Base-by-base conservation (phyloP, 768 basidiomycete species). In the Scleroderma bovista region DNA sequence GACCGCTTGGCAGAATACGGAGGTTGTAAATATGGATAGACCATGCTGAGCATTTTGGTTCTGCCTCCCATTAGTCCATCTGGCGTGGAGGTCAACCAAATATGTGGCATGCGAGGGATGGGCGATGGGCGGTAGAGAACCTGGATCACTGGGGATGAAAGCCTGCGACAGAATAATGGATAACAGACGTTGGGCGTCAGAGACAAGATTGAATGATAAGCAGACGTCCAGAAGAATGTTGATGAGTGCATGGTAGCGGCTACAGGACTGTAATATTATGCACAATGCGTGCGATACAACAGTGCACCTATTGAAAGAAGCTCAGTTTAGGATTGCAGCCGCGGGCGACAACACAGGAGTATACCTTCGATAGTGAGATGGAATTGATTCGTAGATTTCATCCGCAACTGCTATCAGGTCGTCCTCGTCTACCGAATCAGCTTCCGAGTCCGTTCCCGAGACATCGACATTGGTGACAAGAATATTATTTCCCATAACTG, bases 281-380 rank as follows among this genome's bases (percentile, higher is more conserved):
- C 68, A 70, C 7, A 83, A 60, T 9, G 80, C 76, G 58, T 84
- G 80, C 0, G 80, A 72, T 4, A 78, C 57, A 17, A 83, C 55
- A 17, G 76, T 68, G 58, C 68, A 75, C 42, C 81, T 83, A 37
- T 5, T 5, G 11, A 31, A 20, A 22, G 44, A 19, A 22, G 8
- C 45, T 61, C 42, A 54, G 37, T 42, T 42, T 3, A 20, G 45
- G 39, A 17, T 43, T 36, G 20, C 38, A 20, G 51, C 67, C 50
- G 2, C 10, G 10, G 20, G 44, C 9, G n/a, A 52, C n/a, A 11
- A 15, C 22, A 57, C 31, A 43, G 33, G 48, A 20, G 15, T 13
- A 26, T 57, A 82, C 83, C 72, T 72, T 51, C 81, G 73, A 60
- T 74, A 75, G 26, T 74, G 69, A n/a, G 64, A 49, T 23, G 81